phyloP scores from a whole-genome alignment of 1,284 basidiomycete genomes.

The Xerocomus nothofagi region DNA sequence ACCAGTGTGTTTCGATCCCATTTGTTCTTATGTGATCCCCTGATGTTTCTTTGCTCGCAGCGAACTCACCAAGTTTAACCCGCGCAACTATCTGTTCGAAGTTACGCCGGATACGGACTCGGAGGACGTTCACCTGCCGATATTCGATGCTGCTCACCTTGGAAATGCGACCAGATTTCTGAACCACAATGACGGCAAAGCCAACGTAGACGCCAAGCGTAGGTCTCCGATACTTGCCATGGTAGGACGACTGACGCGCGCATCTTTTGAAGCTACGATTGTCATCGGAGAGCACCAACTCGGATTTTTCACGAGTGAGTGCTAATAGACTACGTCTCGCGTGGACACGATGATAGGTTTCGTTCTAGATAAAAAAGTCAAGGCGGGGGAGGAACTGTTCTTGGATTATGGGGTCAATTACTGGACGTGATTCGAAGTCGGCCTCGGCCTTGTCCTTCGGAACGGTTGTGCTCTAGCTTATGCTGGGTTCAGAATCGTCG shows the following conservation, averaged over 20 bases:
- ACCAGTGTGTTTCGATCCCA: conserved; percentile 5
- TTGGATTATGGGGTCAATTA: conserved; percentile 45
- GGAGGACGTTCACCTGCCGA: conserved; percentile 18
- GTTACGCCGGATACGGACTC: conserved; percentile 23
- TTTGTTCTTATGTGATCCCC: background rate
- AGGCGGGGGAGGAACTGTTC: conserved; percentile 42
- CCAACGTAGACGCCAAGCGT: conserved; percentile 47
- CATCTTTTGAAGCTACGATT: conserved; percentile 34
- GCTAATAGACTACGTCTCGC: background rate
- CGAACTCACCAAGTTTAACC: conserved; percentile 33
- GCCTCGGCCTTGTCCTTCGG: background rate
- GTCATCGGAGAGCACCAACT: conserved; percentile 54
- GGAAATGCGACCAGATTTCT: conserved; percentile 59
- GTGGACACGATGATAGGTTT: background rate
- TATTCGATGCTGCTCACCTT: conserved; percentile 46
- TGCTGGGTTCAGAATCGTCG: background rate
- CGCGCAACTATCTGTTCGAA: conserved; percentile 50
- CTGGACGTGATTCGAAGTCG: conserved; percentile 22
- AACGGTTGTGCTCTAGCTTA: too few species aligned
- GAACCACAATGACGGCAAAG: conserved; percentile 43
- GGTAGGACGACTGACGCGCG: background rate
- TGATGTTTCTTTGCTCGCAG: conserved; percentile 4
- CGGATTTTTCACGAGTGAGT: conserved; percentile 47
- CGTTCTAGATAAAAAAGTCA: conserved; percentile 37
- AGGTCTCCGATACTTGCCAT: conserved; percentile 11